These are phyloP conservation scores for Alternaria dauci DNA, from an alignment of 2,329 filamentous ascomycete genomes.

Conservation along the genomic window DNA sequence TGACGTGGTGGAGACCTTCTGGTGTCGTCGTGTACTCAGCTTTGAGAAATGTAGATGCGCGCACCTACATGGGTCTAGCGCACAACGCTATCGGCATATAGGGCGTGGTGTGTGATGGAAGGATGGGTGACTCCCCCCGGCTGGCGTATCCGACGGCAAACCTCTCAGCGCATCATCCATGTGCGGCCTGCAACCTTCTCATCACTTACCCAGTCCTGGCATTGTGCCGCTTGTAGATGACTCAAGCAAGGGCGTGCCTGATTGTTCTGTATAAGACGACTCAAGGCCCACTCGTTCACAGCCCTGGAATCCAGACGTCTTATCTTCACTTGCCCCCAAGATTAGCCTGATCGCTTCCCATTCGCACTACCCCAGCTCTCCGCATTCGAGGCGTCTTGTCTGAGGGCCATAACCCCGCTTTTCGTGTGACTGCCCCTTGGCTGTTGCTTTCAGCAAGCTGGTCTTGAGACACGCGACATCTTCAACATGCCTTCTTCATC, in stretches of 20 bases:
- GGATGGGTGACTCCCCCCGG: conserved; percentile 14
- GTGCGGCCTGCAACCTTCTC: conserved; percentile 25
- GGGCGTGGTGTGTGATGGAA: conserved; percentile 20
- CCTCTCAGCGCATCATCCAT: conserved; percentile 21
- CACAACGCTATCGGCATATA: conserved; percentile 12
- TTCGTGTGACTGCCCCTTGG: conserved; percentile 18
- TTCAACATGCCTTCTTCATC: conserved; percentile 34
- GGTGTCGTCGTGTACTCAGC: not conserved
- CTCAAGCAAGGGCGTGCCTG: conserved; percentile 25
- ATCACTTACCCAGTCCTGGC: conserved; percentile 3
- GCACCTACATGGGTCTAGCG: conserved; percentile 13
- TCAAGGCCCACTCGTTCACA: conserved; percentile 9
- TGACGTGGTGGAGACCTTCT: not conserved
- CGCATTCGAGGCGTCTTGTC: conserved; percentile 31
- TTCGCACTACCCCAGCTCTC: conserved; percentile 19
- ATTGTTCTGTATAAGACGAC: conserved; percentile 29
- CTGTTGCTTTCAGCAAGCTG: conserved; percentile 14
- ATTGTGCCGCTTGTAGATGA: conserved; percentile 24
- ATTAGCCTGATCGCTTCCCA: conserved; percentile 1
- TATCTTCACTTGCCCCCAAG: conserved; percentile 17
- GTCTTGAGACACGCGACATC: conserved; percentile 18
- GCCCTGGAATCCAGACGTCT: conserved; percentile 3
- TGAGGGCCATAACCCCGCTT: conserved; percentile 10
- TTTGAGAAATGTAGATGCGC: conserved; percentile 1
- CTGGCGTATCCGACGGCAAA: conserved; percentile 21